A percentile compares a stretch with the other conserved stretches of the same genome.
phyloP scores from a whole-genome alignment of 495 filamentous ascomycete species.

The Aspergillus funiculosus region DNA sequence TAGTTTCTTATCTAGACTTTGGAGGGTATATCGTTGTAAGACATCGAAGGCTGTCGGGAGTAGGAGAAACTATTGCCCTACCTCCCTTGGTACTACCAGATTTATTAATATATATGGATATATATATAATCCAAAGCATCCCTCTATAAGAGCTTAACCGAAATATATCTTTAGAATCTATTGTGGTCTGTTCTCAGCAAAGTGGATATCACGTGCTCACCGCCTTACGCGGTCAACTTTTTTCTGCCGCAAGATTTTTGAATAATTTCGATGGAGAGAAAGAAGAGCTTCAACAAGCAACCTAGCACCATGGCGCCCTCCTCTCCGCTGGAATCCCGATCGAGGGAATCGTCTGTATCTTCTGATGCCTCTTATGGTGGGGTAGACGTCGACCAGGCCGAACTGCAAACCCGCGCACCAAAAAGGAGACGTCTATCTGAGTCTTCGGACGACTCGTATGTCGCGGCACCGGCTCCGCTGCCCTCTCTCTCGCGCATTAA shows the following conservation, averaged over 20 bases:
- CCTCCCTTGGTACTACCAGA: no score
- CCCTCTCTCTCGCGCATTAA: conserved; percentile 43
- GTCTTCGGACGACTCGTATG: conserved; percentile 36
- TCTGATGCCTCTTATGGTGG: conserved; percentile 20
- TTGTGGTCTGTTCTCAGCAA: no score
- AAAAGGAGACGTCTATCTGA: conserved; percentile 43
- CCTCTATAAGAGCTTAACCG: no score
- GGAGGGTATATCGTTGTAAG: no score
- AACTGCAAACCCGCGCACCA: conserved; percentile 29
- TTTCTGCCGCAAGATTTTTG: conserved; percentile 38
- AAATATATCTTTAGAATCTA: no score
- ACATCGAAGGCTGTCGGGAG: no score
- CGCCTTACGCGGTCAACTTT: conserved; percentile 31
- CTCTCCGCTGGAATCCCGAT: conserved; percentile 19
- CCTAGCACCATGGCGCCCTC: conserved; percentile 32
- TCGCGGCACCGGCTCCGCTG: conserved; percentile 35
- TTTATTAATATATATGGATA: no score
- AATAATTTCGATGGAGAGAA: conserved; percentile 18
- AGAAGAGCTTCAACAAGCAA: conserved; percentile 12
- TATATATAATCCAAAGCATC: no score
- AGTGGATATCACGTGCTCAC: conserved; percentile 13
- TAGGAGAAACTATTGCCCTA: no score
- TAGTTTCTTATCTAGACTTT: no score
- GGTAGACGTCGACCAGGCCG: conserved; percentile 12
- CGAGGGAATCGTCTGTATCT: conserved; percentile 22